phyloP scores from a whole-genome alignment of 768 basidiomycete species.

The Suillus decipiens region DNA sequence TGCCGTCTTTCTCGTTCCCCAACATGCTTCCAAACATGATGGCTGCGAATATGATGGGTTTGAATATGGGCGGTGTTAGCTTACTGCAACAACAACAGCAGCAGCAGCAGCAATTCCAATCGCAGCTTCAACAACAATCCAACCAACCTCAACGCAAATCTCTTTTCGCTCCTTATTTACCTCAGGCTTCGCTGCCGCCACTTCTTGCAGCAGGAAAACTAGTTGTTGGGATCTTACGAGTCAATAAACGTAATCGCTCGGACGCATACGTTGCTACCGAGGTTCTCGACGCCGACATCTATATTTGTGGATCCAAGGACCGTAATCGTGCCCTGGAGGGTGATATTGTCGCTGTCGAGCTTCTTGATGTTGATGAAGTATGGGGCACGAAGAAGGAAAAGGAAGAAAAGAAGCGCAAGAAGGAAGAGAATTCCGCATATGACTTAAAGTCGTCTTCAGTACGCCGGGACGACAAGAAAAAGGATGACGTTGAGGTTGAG shows the following conservation, averaged over 20 bases:
- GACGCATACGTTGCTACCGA: constrained; percentile 99
- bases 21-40: constrained; percentile 98
- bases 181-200: constrained; percentile 95
- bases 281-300: constrained; percentile 97
- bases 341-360: constrained; percentile 96
- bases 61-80: constrained; percentile 80
- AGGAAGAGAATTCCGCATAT: constrained; percentile 98
- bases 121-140: constrained; percentile 91
- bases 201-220: constrained; percentile 95
- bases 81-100: constrained; percentile 91
- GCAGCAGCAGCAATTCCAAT: constrained; percentile 74
- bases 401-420: constrained; percentile 99
- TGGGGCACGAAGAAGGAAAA: constrained; percentile 99
- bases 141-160: constrained; percentile 96
- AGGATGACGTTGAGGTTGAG: constrained; percentile 99
- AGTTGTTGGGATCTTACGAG: constrained; percentile 94
- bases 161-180: constrained; percentile 96
- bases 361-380: constrained; percentile 97
- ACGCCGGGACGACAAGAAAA: constrained; percentile 98
- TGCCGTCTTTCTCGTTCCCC: constrained; percentile 97
- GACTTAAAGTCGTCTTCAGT: constrained; percentile 74
- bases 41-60: constrained; percentile 95
- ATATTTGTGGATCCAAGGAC: constrained; percentile 98
- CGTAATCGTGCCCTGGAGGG: constrained; percentile 98
- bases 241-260: constrained; percentile 97